A percentile compares a stretch with the other conserved stretches of the same genome.
Conservation (phyloP, 306 rosid species). For the Sphenostylis stenocarpa region DNA sequence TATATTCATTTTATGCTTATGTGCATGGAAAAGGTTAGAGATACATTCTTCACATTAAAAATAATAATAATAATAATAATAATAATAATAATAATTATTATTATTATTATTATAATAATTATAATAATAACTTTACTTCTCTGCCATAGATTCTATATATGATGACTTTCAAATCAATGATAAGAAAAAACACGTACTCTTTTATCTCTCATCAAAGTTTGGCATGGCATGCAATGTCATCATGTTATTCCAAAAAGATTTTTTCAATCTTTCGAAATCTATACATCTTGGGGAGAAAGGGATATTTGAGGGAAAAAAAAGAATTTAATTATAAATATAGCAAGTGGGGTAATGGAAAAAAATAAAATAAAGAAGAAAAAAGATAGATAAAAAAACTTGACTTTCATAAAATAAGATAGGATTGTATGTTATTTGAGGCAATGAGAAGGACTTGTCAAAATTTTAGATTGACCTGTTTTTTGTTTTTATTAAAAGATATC, state of each 20-base stretch:
- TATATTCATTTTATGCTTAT: background rate
- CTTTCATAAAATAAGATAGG: background rate
- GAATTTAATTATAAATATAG: background rate
- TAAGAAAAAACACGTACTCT: background rate
- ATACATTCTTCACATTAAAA: background rate
- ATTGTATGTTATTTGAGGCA: background rate
- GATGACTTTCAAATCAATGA: background rate
- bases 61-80: background rate
- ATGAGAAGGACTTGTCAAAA: background rate
- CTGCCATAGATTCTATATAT: slow-evolving; percentile 4
- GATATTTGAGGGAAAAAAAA: background rate
- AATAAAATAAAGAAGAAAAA: background rate
- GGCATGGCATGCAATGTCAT: slow-evolving; percentile 8
- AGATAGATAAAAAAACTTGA: background rate
- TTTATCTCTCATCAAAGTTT: background rate
- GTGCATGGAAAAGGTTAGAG: background rate
- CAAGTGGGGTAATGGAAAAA: background rate
- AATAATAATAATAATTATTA: too few relatives aligned
- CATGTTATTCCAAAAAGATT: background rate
- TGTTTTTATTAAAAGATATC: background rate
- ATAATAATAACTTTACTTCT: background rate
- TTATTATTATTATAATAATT: too few relatives aligned
- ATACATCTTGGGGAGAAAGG: background rate
- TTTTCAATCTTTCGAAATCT: background rate
- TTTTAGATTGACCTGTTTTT: background rate